Evolutionary conservation across 2,329 filamentous ascomycete genomes (phyloP).

Genomic region (Colletotrichum lindemuthianum): DNA sequence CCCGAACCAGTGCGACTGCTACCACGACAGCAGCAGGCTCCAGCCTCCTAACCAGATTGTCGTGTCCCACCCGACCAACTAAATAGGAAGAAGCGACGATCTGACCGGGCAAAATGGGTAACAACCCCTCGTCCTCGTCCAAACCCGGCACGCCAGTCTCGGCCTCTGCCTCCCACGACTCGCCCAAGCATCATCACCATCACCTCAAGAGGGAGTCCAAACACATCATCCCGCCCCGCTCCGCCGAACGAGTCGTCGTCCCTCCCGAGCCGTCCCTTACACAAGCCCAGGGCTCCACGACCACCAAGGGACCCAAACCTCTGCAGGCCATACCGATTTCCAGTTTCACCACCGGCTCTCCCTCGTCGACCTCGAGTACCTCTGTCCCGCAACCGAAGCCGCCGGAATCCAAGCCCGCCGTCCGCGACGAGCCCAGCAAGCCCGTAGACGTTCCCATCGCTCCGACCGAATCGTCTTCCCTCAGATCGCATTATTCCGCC

Average conservation of each 20-base stretch:
- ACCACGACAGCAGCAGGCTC: conserved; percentile 1
- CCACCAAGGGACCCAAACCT: conserved; percentile 56
- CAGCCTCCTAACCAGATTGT: conserved; percentile 27
- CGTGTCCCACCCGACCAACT: conserved; percentile 31
- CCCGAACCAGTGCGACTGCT: conserved; percentile 29
- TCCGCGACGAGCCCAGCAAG: conserved; percentile 57
- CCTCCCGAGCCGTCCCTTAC: conserved; percentile 71
- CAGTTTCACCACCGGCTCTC: conserved; percentile 59
- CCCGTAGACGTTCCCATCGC: conserved; percentile 66
- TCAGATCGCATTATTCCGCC: conserved; percentile 49
- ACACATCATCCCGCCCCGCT: conserved; percentile 66
- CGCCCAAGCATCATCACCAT: conserved; percentile 36
- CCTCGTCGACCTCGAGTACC: conserved; percentile 39
- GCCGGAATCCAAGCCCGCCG: conserved; percentile 40
- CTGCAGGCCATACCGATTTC: conserved; percentile 61
- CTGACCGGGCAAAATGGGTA: conserved; percentile 44
- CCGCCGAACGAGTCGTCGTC: conserved; percentile 64
- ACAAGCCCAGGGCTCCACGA: conserved; percentile 67
- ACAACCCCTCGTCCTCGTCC: conserved; percentile 47
- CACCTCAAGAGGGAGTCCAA: conserved; percentile 54
- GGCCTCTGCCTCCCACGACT: conserved; percentile 41
- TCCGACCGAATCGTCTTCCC: conserved; percentile 47
- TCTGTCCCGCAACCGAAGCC: conserved; percentile 36
- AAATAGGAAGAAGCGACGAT: conserved; percentile 28
- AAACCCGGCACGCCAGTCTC: conserved; percentile 46